These are phyloP conservation scores for Closterium sp. DNA, from an alignment of 139 green algal species.

Conservation along the genomic window DNA sequence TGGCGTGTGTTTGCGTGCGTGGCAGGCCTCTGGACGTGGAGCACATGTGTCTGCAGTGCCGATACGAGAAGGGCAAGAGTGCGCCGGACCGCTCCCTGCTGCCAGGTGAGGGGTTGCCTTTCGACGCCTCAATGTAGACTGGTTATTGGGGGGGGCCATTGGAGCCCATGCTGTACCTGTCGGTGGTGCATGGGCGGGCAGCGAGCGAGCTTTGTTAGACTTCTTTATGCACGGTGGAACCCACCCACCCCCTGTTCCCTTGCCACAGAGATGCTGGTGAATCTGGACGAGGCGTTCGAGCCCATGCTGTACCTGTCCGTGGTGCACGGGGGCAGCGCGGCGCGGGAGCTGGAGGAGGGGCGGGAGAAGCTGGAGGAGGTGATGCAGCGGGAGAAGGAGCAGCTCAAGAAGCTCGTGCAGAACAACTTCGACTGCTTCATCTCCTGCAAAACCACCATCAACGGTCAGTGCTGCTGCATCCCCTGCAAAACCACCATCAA, in stretches of 20 bases:
- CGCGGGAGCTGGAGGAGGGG: conserved; percentile 65
- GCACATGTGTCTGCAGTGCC: no score
- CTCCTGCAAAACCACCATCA: conserved; percentile 83
- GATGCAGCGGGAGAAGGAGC: conserved; percentile 69
- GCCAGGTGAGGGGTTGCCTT: no score
- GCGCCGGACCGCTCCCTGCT: no score
- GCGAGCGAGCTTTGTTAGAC: neutral
- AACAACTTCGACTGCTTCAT: conserved; percentile 92
- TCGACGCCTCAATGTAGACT: neutral
- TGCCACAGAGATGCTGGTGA: conserved; percentile 22
- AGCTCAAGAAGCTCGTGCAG: conserved; percentile 80
- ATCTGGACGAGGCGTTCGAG: conserved; percentile 43
- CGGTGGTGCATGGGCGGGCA: conserved; percentile 48
- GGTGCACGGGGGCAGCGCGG: conserved; percentile 47
- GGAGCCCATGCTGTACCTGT: conserved; percentile 49
- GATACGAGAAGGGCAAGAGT: no score
- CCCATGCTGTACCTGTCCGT: conserved; percentile 34
- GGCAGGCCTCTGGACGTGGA: no score
- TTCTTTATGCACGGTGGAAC: no score
- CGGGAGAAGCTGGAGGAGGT: conserved; percentile 60
- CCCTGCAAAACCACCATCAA: conserved; percentile 74
- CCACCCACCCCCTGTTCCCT: no score
- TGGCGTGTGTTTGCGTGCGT: no score
- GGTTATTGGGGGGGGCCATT: conserved; percentile 38
- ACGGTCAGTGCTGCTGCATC: conserved; percentile 72